Evolutionary conservation across 1,139 yeast species (phyloP).

Genomic region (Candida albicans): DNA sequence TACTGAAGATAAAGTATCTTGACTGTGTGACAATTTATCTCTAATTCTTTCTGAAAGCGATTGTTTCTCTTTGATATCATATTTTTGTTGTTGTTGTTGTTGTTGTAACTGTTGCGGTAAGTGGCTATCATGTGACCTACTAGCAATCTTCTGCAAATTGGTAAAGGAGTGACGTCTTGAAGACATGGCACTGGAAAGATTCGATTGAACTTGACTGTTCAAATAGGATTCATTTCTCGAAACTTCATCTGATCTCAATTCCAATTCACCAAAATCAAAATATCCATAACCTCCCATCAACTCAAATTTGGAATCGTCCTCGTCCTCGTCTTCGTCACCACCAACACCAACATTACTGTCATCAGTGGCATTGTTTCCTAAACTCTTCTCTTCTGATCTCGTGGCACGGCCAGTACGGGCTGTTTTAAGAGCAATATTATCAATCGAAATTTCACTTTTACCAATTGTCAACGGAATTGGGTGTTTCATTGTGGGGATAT

Average conservation of each 20-base stretch:
- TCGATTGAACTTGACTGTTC: slow-evolving; percentile 28
- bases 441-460: slow-evolving; percentile 20
- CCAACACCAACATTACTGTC: too few species aligned
- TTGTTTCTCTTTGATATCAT: slow-evolving; percentile 30
- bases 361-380: not conserved
- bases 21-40: slow-evolving; percentile 31
- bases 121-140: slow-evolving; percentile 1
- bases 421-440: slow-evolving; percentile 14
- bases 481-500: slow-evolving; percentile 33
- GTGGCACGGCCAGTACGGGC: not conserved
- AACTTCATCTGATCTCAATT: slow-evolving; percentile 30
- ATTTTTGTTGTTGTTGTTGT: slow-evolving; percentile 1
- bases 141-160: slow-evolving; percentile 23
- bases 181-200: slow-evolving; percentile 17
- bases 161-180: slow-evolving; percentile 36
- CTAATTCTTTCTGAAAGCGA: slow-evolving; percentile 37
- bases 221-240: slow-evolving; percentile 32
- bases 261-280: slow-evolving; percentile 66
- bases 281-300: slow-evolving; percentile 73
- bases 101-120: too few species aligned
- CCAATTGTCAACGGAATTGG: slow-evolving; percentile 37
- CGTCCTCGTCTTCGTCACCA: slow-evolving; percentile 12
- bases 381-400: too few species aligned
- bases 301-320: slow-evolving; percentile 24
- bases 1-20: slow-evolving; percentile 14